Percentiles rank a stretch among this genome's conserved stretches.
These are phyloP conservation scores for Nakaseomyces glabratus DNA, from an alignment of 1,139 yeast genomes.

Conservation along the genomic window DNA sequence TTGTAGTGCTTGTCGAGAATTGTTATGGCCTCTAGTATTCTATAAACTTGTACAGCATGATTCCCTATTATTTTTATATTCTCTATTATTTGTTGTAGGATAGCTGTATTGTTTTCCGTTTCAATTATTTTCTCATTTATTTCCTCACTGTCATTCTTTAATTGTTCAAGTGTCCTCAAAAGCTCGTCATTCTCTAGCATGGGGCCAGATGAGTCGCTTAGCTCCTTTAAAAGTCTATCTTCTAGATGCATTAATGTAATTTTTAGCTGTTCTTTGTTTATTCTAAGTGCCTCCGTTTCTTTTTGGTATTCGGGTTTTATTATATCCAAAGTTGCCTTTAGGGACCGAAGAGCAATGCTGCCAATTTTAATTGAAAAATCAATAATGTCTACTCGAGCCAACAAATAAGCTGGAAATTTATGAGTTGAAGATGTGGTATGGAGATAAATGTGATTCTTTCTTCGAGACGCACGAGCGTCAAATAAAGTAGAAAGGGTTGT, in stretches of 20 bases:
- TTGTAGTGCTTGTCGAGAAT: too few relatives aligned
- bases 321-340: slow-evolving; percentile 46
- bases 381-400: slow-evolving; percentile 52
- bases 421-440: neutral
- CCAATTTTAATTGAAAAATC: slow-evolving; percentile 67
- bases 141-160: slow-evolving; percentile 55
- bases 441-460: neutral
- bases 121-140: slow-evolving; percentile 48
- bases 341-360: slow-evolving; percentile 54
- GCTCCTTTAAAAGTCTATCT: slow-evolving; percentile 46
- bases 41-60: slow-evolving; percentile 44
- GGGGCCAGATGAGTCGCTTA: slow-evolving; percentile 51
- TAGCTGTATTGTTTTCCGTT: slow-evolving; percentile 44
- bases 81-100: slow-evolving; percentile 42
- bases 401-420: slow-evolving; percentile 44
- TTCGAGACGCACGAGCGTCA: too few relatives aligned
- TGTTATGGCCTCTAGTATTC: too few relatives aligned
- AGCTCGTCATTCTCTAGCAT: slow-evolving; percentile 62
- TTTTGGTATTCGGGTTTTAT: slow-evolving; percentile 62
- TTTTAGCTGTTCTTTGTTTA: slow-evolving; percentile 53
- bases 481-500: too few relatives aligned
- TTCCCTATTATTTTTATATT: slow-evolving; percentile 47
- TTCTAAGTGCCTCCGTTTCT: slow-evolving; percentile 45
- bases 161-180: slow-evolving; percentile 48
- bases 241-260: slow-evolving; percentile 51